Conservation (phyloP, 164 flowering plant species). For the Saururus chinensis region DNA sequence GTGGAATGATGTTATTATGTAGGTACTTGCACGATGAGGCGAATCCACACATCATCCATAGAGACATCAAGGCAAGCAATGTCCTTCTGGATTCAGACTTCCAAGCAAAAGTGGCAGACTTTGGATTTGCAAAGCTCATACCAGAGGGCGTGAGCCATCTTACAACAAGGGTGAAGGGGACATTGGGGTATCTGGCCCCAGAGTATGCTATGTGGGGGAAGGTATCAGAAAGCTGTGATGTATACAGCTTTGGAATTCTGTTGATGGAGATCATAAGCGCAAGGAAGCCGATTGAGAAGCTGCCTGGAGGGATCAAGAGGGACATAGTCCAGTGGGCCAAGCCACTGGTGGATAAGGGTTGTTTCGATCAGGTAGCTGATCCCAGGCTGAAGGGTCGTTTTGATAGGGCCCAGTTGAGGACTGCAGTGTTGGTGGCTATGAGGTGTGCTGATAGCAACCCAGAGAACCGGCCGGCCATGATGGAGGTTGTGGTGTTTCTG, state of each 20-base stretch:
- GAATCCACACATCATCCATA: slow-evolving; percentile 63
- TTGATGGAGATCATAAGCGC: slow-evolving; percentile 53
- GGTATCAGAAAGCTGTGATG: slow-evolving; percentile 73
- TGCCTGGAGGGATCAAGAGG: slow-evolving; percentile 45
- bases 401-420: slow-evolving; percentile 26
- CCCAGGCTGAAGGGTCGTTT: slow-evolving; percentile 46
- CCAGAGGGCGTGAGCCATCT: slow-evolving; percentile 61
- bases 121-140: slow-evolving; percentile 63
- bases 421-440: slow-evolving; percentile 25
- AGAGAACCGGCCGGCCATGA: slow-evolving; percentile 54
- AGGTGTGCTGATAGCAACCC: slow-evolving; percentile 40
- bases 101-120: slow-evolving; percentile 65
- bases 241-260: slow-evolving; percentile 66
- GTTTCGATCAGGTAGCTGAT: slow-evolving; percentile 37
- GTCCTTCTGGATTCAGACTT: slow-evolving; percentile 54
- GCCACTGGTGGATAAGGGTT: slow-evolving; percentile 36
- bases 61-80: slow-evolving; percentile 75
- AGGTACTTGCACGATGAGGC: slow-evolving; percentile 78
- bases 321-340: slow-evolving; percentile 62
- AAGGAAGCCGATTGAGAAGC: slow-evolving; percentile 51
- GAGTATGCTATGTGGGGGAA: slow-evolving; percentile 89
- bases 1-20: not conserved
- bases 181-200: slow-evolving; percentile 62
- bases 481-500: slow-evolving; percentile 43
- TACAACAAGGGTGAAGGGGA: slow-evolving; percentile 68